Evolutionary conservation across 2,329 filamentous ascomycete species (phyloP), one percentile per base, ranked within the genome.

Genomic region (Penicillium brasilianum): DNA sequence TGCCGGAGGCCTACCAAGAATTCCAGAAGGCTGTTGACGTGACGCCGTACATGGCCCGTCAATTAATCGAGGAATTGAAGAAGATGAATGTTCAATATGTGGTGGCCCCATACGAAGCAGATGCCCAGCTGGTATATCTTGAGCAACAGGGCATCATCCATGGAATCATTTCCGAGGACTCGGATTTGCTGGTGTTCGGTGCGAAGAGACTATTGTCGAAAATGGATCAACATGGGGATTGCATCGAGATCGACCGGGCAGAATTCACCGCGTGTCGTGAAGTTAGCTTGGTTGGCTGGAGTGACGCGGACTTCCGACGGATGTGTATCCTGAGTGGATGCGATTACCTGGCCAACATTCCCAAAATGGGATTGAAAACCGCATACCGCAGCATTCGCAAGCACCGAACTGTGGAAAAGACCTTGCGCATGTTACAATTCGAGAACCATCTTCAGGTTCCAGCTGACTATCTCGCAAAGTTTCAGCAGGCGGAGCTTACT

Each of bases 251-350:
- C 74, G 92, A 92, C 70, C 90, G 95, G 36, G 87, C 87, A 14
- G 91, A 97, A 73, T 98, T 99, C 72, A 90, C 91, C 55, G 88
- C 91, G 32, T 96, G 92, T 67, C 89, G 91, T 53, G 95, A 97
- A 66, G 85, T 98, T 52, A 96, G 90, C 57, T 80, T 99, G 43
- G 90, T 92, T 4, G 94, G 93, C 8, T 99, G 94, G 94, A 90
- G 91, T 1, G 94, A 98, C 75, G 83, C 84, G 10, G 92, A 97
- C 68, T 99, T 99, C 71, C 87, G 95, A 61, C 88, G 88, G 56
- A 99, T 99, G 95, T 92, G 93, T 43, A 99, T 99, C 67, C 80
- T 99, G 61, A 97, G 93, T 73, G 95, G 95, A 8, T 99, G 95
- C 74, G 95, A 99, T 74, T 99, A 99, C 75, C 84, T 98, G n/a